These are phyloP conservation scores for Torulaspora globosa DNA, from an alignment of 1,139 yeast species.

Conservation along the genomic window DNA sequence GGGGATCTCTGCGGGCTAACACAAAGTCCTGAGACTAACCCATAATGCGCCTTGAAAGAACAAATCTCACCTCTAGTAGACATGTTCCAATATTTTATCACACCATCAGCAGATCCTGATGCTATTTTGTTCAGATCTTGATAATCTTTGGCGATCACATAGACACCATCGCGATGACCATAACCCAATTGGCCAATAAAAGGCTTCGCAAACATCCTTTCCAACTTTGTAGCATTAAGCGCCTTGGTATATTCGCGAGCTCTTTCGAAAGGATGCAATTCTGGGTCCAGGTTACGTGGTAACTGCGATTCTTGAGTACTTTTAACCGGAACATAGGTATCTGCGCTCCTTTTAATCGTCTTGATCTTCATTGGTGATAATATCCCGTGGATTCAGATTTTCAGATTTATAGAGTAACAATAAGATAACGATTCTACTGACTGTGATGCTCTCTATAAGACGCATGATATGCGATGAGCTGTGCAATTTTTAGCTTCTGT, in stretches of 20 bases:
- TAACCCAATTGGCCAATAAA: constrained; percentile 91
- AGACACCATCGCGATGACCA: constrained; percentile 96
- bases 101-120: constrained; percentile 93
- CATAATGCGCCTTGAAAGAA: constrained; percentile 84
- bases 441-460: neutral
- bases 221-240: constrained; percentile 88
- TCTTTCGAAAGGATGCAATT: constrained; percentile 92
- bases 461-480: constrained; percentile 15
- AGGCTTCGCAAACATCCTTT: constrained; percentile 96
- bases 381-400: constrained; percentile 1
- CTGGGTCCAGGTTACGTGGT: constrained; percentile 90
- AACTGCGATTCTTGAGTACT: constrained; percentile 83
- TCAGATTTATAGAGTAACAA: neutral
- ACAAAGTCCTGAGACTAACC: constrained; percentile 81
- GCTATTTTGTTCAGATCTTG: constrained; percentile 70
- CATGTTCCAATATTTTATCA: constrained; percentile 87
- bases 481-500: constrained; percentile 7
- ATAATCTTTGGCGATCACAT: constrained; percentile 77
- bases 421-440: constrained; percentile 2
- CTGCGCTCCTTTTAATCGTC: constrained; percentile 86
- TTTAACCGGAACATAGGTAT: constrained; percentile 85
- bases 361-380: constrained; percentile 59
- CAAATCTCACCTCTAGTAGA: constrained; percentile 67
- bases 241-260: constrained; percentile 97
- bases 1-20: constrained; percentile 42